Evolutionary conservation across 805 yeast genomes (phyloP), one percentile per base, ranked within the genome.

Genomic region (Saccharomyces eubayanus): DNA sequence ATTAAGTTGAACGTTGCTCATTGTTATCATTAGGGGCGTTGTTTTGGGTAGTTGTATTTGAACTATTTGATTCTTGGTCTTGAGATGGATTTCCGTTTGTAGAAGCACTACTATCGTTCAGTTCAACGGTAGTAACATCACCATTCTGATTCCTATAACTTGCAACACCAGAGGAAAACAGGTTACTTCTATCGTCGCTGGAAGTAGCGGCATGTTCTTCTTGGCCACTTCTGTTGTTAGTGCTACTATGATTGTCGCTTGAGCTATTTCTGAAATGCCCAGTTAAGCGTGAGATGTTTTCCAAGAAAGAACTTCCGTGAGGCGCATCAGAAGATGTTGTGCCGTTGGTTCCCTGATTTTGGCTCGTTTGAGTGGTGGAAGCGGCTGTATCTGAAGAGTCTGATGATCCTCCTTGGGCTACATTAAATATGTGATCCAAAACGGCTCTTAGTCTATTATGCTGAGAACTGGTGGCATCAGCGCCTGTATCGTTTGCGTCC

Each of bases 81-180:
- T 36, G 43, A 6, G 43, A 36, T 16, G 43, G 11, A 16, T 36
- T 6, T 36, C 9, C 43, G 12, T 16, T 21, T 6, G 43, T 9
- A 16, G 43, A 9, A 16, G 43, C 21, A 16, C 2, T 36, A 11
- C 20, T 36, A 5, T 16, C 20, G 43, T 6, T 9, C 16, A 36
- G 43, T 16, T n/a, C 43, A 16, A 36, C 24, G 24, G 68, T 65
- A 5, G 67, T 55, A 8, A 69, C 71, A 16, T 55, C 51, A 11
- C 72, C 72, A 47, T 58, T 55, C 21, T 53, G 59, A 45, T 59
- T 57, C 58, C 72, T 65, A 47, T 54, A 61, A 56, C 72, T 68
- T 8, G 70, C 72, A 9, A 68, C 72, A 27, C 72, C 72, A 5
- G 65, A 55, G 52, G 59, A 62, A 46, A 68, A 68, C 51, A 66